These are phyloP conservation scores for Chenopodium album DNA, from an alignment of 148 eudicot genomes.

Conservation along the genomic window DNA sequence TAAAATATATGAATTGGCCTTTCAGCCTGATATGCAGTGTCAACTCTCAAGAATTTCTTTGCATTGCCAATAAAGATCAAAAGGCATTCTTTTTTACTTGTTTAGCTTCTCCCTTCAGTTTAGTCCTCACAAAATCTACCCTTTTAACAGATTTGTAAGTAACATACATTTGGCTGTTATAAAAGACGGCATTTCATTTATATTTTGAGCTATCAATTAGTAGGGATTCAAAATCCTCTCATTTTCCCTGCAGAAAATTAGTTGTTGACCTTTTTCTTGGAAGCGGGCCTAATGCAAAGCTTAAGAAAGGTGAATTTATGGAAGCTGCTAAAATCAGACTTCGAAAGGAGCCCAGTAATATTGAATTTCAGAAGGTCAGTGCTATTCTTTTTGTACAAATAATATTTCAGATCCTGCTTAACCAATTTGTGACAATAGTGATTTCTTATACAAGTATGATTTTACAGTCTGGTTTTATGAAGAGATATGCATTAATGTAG, in stretches of 20 bases:
- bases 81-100: not conserved
- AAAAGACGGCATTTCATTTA: not conserved
- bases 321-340: slow-evolving; percentile 78
- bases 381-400: not conserved
- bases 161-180: not conserved
- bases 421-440: not conserved
- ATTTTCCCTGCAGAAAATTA: slow-evolving; percentile 48
- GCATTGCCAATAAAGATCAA: not conserved
- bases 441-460: not conserved
- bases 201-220: not conserved
- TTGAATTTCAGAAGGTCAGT: slow-evolving; percentile 71
- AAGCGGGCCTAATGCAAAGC: slow-evolving; percentile 65
- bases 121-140: not conserved
- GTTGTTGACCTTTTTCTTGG: slow-evolving; percentile 71
- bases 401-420: not conserved
- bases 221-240: not conserved
- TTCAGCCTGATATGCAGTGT: not conserved
- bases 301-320: slow-evolving; percentile 62
- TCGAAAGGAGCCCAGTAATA: slow-evolving; percentile 42
- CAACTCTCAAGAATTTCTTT: not conserved
- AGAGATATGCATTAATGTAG: not conserved
- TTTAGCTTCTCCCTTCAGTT: not conserved
- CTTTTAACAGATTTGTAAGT: not conserved
- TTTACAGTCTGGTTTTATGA: not conserved
- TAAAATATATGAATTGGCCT: not conserved